phyloP scores from a whole-genome alignment of 805 yeast species.

The Nakazawaea wyomingensis region DNA sequence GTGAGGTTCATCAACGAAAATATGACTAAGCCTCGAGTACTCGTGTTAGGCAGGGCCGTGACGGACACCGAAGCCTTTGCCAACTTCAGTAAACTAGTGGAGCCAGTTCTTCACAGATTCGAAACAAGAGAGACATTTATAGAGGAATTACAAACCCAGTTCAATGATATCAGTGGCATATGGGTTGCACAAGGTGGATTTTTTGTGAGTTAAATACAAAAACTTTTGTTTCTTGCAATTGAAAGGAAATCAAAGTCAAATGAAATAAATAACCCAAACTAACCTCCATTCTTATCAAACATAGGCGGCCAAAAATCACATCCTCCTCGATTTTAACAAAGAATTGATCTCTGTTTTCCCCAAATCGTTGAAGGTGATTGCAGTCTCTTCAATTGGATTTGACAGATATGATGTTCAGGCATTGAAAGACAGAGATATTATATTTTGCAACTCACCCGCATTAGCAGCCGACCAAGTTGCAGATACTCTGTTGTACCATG shows the following conservation, averaged over 20 bases:
- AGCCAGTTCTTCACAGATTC: slow-evolving; percentile 30
- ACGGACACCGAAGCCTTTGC: slow-evolving; percentile 33
- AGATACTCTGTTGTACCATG: slow-evolving; percentile 57
- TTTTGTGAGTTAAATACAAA: slow-evolving; percentile 37
- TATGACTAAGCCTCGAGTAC: slow-evolving; percentile 31
- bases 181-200: slow-evolving; percentile 54
- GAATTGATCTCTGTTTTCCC: slow-evolving; percentile 32
- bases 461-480: slow-evolving; percentile 66
- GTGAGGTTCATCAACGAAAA: too few relatives aligned
- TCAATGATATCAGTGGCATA: slow-evolving; percentile 43
- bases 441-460: slow-evolving; percentile 57
- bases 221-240: too few relatives aligned
- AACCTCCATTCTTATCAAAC: too few relatives aligned
- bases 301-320: slow-evolving; percentile 25
- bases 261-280: too few relatives aligned
- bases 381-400: slow-evolving; percentile 58
- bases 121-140: slow-evolving; percentile 35
- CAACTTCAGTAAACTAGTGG: slow-evolving; percentile 30
- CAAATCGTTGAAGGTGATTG: slow-evolving; percentile 37
- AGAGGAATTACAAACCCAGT: slow-evolving; percentile 32
- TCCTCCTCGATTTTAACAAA: slow-evolving; percentile 17
- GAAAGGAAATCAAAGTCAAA: too few relatives aligned
- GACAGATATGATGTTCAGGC: slow-evolving; percentile 44
- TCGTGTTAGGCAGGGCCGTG: slow-evolving; percentile 37
- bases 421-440: slow-evolving; percentile 40